phyloP scores from a whole-genome alignment of 2,329 filamentous ascomycete genomes.

The Pseudopyrenochaeta lycopersici region DNA sequence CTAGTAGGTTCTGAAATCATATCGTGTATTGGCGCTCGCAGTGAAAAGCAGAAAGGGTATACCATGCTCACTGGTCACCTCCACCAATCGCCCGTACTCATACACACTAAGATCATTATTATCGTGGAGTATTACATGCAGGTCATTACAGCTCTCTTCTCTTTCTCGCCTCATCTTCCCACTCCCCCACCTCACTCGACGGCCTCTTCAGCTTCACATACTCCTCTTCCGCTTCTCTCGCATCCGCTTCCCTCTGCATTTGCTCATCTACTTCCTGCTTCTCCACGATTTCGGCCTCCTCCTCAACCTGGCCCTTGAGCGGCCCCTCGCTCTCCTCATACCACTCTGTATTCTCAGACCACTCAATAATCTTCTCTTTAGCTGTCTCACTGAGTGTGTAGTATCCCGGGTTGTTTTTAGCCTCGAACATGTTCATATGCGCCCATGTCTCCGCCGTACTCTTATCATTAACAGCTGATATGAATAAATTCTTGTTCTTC shows the following conservation, averaged over 20 bases:
- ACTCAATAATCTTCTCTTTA: slow-evolving; percentile 69
- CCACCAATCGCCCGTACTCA: background rate
- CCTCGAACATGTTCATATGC: slow-evolving; percentile 83
- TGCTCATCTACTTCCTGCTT: slow-evolving; percentile 30
- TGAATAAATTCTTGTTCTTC: slow-evolving; percentile 40
- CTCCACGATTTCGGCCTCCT: slow-evolving; percentile 45
- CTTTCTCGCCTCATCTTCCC: slow-evolving; percentile 18
- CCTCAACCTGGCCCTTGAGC: slow-evolving; percentile 34
- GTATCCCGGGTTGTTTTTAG: slow-evolving; percentile 76
- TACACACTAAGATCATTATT: background rate
- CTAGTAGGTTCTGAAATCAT: background rate
- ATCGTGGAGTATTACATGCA: background rate
- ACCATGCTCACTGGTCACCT: background rate
- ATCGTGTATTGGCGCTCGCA: background rate
- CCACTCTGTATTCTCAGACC: slow-evolving; percentile 71
- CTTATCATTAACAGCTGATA: slow-evolving; percentile 73
- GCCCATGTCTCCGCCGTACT: slow-evolving; percentile 81
- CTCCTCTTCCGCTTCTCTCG: slow-evolving; percentile 14
- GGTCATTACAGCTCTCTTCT: slow-evolving; percentile 20
- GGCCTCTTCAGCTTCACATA: slow-evolving; percentile 27
- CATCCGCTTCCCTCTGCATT: slow-evolving; percentile 29
- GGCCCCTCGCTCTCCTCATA: slow-evolving; percentile 61
- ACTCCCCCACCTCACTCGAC: slow-evolving; percentile 9
- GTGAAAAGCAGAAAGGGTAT: background rate
- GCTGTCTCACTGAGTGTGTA: slow-evolving; percentile 72